Evolutionary conservation across 2,329 filamentous ascomycete species (phyloP), one percentile per base, ranked within the genome.

Genomic region (Thelonectria rubi): DNA sequence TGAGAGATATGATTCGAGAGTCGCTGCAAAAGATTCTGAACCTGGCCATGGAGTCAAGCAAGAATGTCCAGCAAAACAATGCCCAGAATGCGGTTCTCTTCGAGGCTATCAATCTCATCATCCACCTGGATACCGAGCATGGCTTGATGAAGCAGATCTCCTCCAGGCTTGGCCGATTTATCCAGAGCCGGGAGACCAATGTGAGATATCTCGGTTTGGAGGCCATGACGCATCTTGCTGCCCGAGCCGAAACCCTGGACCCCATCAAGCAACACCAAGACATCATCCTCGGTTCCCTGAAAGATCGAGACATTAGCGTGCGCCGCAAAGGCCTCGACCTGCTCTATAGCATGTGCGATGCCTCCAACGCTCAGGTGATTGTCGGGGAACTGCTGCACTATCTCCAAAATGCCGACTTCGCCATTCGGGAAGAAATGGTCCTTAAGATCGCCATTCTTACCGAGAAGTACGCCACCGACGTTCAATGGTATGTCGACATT

Each of bases 401-500:
- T 77, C 86, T 99, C 9, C 94, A 97, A 73, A 97, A 93, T 58
- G 95, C 95, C 49, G 95, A 99, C 77, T 99, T 97, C 77, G 94
- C 94, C 5, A 97, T 99, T 71, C 88, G 96, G 65, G 96, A 99
- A 80, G 95, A 99, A 77, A 99, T 99, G 95, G 95, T 98, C 4
- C 83, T 99, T 65, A 99, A 99, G 80, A 97, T 99, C 78, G 95
- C 95, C 54, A 99, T 99, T 73, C 79, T 99, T 66, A 98, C 96
- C 0, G 95, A 99, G 76, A 98, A 98, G 75, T 99, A 99, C 75
- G 95, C 95, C 21, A 97, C 94, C 1, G 95, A 99, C 73, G 92
- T 97, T 18, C 94, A 98, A 80, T 99, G 95, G 95, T 99, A 99
- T 77, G 96, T 99, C 65, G 94, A 99, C 75, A 97, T 98, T 69